A percentile compares a stretch with the other conserved stretches of the same genome.
phyloP scores from a whole-genome alignment of 177 flowering plant genomes.

The Vitis hybrid region DNA sequence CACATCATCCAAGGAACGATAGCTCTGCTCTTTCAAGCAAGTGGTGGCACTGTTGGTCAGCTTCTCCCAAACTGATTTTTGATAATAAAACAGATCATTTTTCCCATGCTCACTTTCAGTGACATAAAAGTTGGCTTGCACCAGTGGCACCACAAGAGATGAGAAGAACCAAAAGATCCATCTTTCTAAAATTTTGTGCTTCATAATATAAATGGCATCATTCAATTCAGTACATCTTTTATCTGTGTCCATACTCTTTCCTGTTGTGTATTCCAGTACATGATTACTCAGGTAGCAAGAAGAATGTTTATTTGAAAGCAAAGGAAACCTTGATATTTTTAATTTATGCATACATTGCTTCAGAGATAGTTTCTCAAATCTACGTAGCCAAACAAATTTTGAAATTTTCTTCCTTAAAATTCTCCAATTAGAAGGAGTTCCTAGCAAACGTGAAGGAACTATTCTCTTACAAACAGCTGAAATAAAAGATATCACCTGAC shows the following conservation, averaged over 20 bases:
- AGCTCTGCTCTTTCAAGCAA: conserved; percentile 39
- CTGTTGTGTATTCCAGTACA: background rate
- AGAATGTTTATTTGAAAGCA: conserved; percentile 34
- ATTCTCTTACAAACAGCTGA: conserved; percentile 90
- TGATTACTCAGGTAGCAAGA: conserved; percentile 16
- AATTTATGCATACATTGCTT: conserved; percentile 71
- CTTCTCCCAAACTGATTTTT: conserved; percentile 65
- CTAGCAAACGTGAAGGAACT: conserved; percentile 74
- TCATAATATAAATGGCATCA: conserved; percentile 20
- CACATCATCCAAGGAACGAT: conserved; percentile 32
- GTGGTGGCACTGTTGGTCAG: conserved; percentile 33
- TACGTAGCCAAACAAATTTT: conserved; percentile 58
- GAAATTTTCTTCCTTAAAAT: conserved; percentile 68
- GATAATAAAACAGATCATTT: conserved; percentile 62
- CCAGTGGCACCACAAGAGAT: conserved; percentile 32
- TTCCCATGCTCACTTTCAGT: conserved; percentile 82
- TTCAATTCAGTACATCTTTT: conserved; percentile 10
- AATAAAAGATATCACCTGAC: conserved; percentile 75
- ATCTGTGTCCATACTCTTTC: conserved; percentile 3
- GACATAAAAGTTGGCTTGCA: conserved; percentile 56
- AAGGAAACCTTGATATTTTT: conserved; percentile 46
- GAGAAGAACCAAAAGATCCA: conserved; percentile 91
- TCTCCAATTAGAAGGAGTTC: conserved; percentile 63
- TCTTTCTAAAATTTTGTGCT: conserved; percentile 38
- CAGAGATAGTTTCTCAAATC: conserved; percentile 72